phyloP scores from a whole-genome alignment of 2,329 filamentous ascomycete genomes.

The Dothideomycetes sp. region DNA sequence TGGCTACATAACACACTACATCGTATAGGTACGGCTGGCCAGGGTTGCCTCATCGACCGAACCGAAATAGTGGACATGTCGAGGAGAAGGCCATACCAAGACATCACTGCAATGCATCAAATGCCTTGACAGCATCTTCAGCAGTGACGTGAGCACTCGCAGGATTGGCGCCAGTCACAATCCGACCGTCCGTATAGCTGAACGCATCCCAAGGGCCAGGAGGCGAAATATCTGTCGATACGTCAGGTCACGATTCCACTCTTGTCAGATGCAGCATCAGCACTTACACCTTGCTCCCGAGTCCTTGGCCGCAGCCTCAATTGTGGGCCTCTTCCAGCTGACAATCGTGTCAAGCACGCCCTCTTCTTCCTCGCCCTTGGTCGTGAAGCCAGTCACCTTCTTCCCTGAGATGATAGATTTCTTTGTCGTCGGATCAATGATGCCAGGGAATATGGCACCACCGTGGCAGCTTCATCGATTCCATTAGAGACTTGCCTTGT shows the following conservation, averaged over 20 bases:
- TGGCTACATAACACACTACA: no score
- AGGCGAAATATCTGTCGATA: conserved; percentile 13
- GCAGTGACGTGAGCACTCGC: conserved; percentile 24
- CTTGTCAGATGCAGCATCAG: no score
- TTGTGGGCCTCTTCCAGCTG: conserved; percentile 20
- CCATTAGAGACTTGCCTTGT: no score
- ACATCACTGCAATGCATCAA: conserved; percentile 9
- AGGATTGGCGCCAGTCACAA: conserved; percentile 27
- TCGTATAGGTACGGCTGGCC: no score
- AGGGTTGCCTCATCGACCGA: no score
- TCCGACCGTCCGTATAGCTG: conserved; percentile 21
- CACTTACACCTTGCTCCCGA: neutral
- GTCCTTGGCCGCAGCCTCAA: neutral
- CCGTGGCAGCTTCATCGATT: no score
- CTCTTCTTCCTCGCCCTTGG: conserved; percentile 23
- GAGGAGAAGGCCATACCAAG: no score
- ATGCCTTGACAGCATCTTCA: conserved; percentile 19
- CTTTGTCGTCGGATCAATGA: conserved; percentile 20
- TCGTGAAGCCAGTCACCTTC: conserved; percentile 29
- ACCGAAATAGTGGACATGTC: no score
- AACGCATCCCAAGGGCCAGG: conserved; percentile 20
- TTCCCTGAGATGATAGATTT: conserved; percentile 24
- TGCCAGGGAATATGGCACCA: conserved; percentile 26
- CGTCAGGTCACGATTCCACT: no score
- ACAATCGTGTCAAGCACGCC: conserved; percentile 23